Evolutionary conservation across 331 rosid genomes (phyloP), one percentile per base, ranked within the genome.

Genomic region (Quercus tomentella): DNA sequence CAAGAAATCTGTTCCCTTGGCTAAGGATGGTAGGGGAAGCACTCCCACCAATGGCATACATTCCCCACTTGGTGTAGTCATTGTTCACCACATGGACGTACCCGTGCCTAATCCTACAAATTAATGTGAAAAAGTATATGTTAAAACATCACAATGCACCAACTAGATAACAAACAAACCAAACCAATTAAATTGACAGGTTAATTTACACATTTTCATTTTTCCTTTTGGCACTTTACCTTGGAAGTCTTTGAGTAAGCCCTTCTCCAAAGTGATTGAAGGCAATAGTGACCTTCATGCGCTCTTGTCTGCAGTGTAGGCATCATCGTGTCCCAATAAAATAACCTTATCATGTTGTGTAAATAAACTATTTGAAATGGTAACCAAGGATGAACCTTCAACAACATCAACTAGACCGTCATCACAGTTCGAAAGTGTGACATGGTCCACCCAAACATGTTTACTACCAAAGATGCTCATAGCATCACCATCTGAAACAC

Each of bases 1-100:
- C 98, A 31, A 79, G 81, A 88, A 92, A 94, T 86, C 98, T 86
- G 69, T 92, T 94, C 35, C 98, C 98, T 80, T 94, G 94, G 83
- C 98, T 87, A 49, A 91, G 91, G 79, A 94, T 94, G 25, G 98
- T 94, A 6, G 98, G 98, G 77, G 83, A 30, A 14, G 94, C 98
- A 86, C 98, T 94, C 12, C 98, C 98, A 17, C 98, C 98, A 73
- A 94, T 92, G 45, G 98, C 98, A 62, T 94, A 94, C 98, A 94
- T 94, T 88, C 92, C 96, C 98, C 98, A 94, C 21, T 92, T 97
- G 33, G 96, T 92, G 23, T 94, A 94, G 91, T 94, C 98, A 87
- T 94, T 94, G 88, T 94, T 94, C 83, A 94, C 98, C 81, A 94
- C 97, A 77, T 94, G 98, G 73, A 94, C 92, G 56, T 94, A 94